A percentile compares a stretch with the other conserved stretches of the same genome.
Conservation (phyloP, 306 rosid species). For the Hippophae rhamnoides region DNA sequence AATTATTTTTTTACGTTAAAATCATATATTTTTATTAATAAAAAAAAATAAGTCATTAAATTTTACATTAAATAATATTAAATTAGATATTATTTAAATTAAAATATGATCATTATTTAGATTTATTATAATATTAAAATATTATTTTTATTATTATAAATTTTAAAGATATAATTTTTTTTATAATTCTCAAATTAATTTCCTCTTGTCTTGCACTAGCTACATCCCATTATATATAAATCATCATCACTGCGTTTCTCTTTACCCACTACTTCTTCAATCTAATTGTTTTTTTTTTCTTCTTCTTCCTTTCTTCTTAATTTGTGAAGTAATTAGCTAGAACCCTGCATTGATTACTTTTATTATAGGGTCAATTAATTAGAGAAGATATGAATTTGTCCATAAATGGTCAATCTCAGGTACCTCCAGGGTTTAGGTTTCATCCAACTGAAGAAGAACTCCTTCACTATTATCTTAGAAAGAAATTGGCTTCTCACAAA, state of each 20-base stretch:
- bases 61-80: too few species aligned
- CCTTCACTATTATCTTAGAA: constrained; percentile 46
- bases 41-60: too few species aligned
- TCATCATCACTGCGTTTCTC: constrained; percentile 28
- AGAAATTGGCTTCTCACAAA: constrained; percentile 46
- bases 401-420: constrained; percentile 46
- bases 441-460: constrained; percentile 61
- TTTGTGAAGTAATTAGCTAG: too few species aligned
- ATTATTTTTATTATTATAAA: too few species aligned
- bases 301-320: not conserved
- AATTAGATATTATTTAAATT: too few species aligned
- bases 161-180: too few species aligned
- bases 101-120: too few species aligned
- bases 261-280: constrained; percentile 10
- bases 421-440: constrained; percentile 49
- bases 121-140: too few species aligned
- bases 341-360: too few species aligned
- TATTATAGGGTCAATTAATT: not conserved
- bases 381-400: constrained; percentile 37
- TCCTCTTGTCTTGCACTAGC: constrained; percentile 16
- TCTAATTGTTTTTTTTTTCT: not conserved
- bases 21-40: too few species aligned
- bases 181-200: too few species aligned
- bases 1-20: too few species aligned
- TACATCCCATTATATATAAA: constrained; percentile 43